These are phyloP conservation scores for Colletotrichum paranaense DNA, from an alignment of 2,329 filamentous ascomycete species.

Conservation along the genomic window DNA sequence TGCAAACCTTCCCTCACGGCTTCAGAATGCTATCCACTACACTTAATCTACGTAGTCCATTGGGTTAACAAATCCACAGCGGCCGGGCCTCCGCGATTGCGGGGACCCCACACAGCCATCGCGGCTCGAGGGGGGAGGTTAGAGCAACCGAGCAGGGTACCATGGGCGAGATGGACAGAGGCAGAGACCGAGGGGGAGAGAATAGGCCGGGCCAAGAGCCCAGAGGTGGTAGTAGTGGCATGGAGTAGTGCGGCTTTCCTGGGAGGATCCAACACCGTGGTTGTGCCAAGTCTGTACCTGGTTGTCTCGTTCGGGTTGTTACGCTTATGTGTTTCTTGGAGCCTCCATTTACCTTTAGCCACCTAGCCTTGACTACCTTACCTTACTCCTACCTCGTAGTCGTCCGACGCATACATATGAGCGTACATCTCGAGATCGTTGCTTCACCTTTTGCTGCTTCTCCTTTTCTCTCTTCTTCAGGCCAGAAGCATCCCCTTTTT, in stretches of 20 bases:
- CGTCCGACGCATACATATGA: constrained; percentile 21
- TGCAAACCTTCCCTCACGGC: not conserved
- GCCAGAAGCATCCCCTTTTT: constrained; percentile 14
- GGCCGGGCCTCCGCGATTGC: constrained; percentile 28
- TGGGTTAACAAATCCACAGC: constrained; percentile 4
- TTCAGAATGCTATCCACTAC: not conserved
- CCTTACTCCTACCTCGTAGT: not conserved
- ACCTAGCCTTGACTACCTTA: not conserved
- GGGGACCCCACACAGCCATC: constrained; percentile 21
- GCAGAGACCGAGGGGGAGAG: not conserved
- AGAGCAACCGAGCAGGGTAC: not conserved
- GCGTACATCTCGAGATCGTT: not conserved
- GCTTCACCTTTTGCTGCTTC: not conserved
- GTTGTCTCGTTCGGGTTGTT: not conserved
- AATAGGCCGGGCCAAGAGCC: not conserved
- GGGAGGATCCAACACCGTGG: not conserved
- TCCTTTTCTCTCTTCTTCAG: not conserved
- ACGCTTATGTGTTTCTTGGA: not conserved
- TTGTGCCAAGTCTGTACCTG: not conserved
- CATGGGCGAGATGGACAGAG: not conserved
- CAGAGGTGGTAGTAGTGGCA: not conserved
- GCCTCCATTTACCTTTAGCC: not conserved
- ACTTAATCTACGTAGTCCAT: not conserved
- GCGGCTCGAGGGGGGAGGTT: not conserved
- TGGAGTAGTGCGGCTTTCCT: not conserved